phyloP scores from a whole-genome alignment of 495 filamentous ascomycete species.

The Penicillium robsamsonii region DNA sequence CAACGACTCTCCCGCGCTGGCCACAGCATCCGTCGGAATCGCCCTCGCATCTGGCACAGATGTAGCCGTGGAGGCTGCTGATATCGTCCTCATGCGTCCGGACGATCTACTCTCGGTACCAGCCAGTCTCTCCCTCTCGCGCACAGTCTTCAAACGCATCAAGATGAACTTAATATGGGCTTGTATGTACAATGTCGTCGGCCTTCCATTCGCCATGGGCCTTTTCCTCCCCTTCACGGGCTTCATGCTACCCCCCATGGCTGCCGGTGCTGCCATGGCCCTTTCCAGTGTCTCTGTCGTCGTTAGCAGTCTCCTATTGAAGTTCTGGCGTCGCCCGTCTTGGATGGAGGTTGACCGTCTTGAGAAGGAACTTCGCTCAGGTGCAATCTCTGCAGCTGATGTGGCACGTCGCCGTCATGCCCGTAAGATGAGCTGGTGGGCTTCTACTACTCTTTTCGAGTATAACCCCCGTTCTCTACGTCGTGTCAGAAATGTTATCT shows the following conservation, averaged over 20 bases:
- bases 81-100: conserved; percentile 91
- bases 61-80: conserved; percentile 96
- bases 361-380: conserved; percentile 46
- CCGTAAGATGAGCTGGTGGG: conserved; percentile 35
- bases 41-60: conserved; percentile 90
- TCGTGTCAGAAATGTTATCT: conserved; percentile 17
- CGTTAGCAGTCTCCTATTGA: conserved; percentile 75
- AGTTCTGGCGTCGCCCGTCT: conserved; percentile 77
- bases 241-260: conserved; percentile 86
- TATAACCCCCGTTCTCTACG: conserved; percentile 20
- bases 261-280: conserved; percentile 93
- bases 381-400: conserved; percentile 14
- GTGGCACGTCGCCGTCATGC: conserved; percentile 3
- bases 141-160: conserved; percentile 87
- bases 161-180: conserved; percentile 92
- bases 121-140: conserved; percentile 75
- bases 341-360: conserved; percentile 83
- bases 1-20: conserved; percentile 96
- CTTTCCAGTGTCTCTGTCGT: conserved; percentile 87
- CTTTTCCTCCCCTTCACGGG: conserved; percentile 86
- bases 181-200: conserved; percentile 87
- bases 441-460: conserved; percentile 26
- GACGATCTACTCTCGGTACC: conserved; percentile 90
- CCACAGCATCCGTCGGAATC: conserved; percentile 89
- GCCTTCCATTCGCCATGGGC: conserved; percentile 96